Evolutionary conservation across 1,284 basidiomycete genomes (phyloP), one percentile per base, ranked within the genome.

Genomic region (Peniophora sp.): DNA sequence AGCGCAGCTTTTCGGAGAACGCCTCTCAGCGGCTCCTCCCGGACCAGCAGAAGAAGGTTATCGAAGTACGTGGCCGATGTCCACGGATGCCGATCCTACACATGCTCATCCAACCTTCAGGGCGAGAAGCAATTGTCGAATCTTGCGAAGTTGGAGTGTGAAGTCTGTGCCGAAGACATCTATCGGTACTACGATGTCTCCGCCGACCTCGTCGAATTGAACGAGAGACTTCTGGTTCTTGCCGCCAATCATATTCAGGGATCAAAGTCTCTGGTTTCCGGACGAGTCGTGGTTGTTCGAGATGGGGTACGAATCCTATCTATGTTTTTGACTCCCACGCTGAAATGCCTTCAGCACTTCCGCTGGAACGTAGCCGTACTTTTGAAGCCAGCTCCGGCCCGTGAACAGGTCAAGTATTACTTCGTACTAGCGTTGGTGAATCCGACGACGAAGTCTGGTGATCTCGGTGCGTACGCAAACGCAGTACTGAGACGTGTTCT

Each of bases 1-100:
- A 99, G 68, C 80, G 97, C 35, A 95, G 92, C 63, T 99, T 99
- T 68, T 98, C 96, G 3, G 97, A 99, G 71, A 99, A 99, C 62
- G 86, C 94, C 0, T 88, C 95, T 0, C 97, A 99, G 62, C 79
- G 86, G 49, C 72, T 98, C 50, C 73, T 97, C 18, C 97, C 97
- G 1, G 92, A 97, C 51, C 92, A 98, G 57, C 92, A 98, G 67
- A 83, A 85, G 63, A 83, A 88, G 64, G 88, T 98, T 17, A 66
- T 76, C 2, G 83, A 92, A 71, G 92, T 90, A 58, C 62, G 78
- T 61, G 3, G 27, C 24, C 23, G 5, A 17, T 20, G 39, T 1
- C 24, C 22, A 36, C 32, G 42, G 24, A 20, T 43, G 15, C n/a
- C 43, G 23, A n/a, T 45, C 23, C 15, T 41, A 48, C 44, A 35